Evolutionary conservation across 257 asterid genomes (phyloP).

Genomic region (Gentiana dahurica): DNA sequence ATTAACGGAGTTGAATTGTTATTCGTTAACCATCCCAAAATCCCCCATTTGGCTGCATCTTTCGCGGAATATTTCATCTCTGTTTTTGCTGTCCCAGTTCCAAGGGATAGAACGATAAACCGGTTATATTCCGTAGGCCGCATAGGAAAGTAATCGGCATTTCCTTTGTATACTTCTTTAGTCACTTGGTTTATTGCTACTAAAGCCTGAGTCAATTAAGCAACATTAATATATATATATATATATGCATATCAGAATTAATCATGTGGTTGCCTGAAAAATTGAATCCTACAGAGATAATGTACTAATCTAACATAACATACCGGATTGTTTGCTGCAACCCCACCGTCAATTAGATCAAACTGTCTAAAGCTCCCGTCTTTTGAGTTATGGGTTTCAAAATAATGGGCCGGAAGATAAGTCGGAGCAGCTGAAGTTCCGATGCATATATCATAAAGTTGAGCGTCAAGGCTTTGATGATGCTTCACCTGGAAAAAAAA

Average conservation of each 20-base stretch:
- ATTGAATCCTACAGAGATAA: too few species aligned
- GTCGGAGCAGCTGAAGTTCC: slow-evolving; percentile 63
- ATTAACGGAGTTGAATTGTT: too few species aligned
- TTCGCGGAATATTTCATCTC: too few species aligned
- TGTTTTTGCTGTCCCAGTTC: not conserved
- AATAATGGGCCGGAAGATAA: slow-evolving; percentile 36
- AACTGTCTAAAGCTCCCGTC: slow-evolving; percentile 14
- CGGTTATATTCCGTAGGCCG: slow-evolving; percentile 26
- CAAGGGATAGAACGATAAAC: not conserved
- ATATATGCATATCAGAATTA: too few species aligned
- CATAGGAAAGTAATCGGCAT: slow-evolving; percentile 23
- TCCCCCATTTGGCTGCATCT: too few species aligned
- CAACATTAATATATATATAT: too few species aligned
- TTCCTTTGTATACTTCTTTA: slow-evolving; percentile 36
- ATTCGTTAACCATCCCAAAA: too few species aligned
- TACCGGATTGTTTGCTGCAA: slow-evolving; percentile 5
- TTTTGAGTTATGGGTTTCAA: slow-evolving; percentile 13
- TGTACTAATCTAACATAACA: too few species aligned
- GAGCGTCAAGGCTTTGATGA: slow-evolving; percentile 20
- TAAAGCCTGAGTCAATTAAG: slow-evolving; percentile 20
- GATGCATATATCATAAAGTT: slow-evolving; percentile 39
- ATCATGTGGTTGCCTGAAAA: too few species aligned
- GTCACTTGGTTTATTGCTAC: slow-evolving; percentile 36
- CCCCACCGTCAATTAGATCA: slow-evolving; percentile 4
- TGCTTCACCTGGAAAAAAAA: slow-evolving; percentile 13